Base-by-base conservation (phyloP, 306 rosid genomes). In the Benincasa hispida region DNA sequence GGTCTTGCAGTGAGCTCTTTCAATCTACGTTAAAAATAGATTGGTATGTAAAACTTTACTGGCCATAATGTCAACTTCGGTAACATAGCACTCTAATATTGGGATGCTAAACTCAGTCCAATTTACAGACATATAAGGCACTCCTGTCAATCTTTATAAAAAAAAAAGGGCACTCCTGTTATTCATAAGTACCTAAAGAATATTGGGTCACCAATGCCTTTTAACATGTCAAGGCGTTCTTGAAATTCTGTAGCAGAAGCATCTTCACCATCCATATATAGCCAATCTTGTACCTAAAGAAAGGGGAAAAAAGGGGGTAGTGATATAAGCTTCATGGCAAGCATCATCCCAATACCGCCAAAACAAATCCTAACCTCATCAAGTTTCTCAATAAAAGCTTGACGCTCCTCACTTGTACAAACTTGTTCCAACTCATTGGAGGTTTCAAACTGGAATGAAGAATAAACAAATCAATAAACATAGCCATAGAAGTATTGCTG, bases 251-350 rank as follows among this genome's bases (percentile, higher is more conserved):
- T 25, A 28, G 99, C 97, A 56, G 86, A 83, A 79, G 99, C 99
- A 84, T 94, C 96, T 89, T 94, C 99, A 61, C 99, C 99, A 72
- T 94, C 99, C 8, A 84, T 92, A 74, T 94, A 94, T 53, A 94
- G 87, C 99, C 99, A 94, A 32, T 94, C 99, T 90, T 94, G 99
- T 60, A 87, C 96, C 99, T 94, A 80, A 79, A 50, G 55, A 12
- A 32, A 32, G 32, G n/a, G n/a, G 1, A 48, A 79, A 77, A 68
- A 24, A 27, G n/a, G n/a, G n/a, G n/a, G 27, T 50, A 62, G 45
- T 77, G 25, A 80, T 35, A 67, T 59, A 69, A 77, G 75, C 62
- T 65, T 60, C 59, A 30, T 77, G 47, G 19, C 13, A 24, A 30
- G 47, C 28, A n/a, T 15, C 19, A 21, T 35, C 45, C 22, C 65